phyloP scores from a whole-genome alignment of 2,329 filamentous ascomycete species.

The Pyricularia pennisetigena region DNA sequence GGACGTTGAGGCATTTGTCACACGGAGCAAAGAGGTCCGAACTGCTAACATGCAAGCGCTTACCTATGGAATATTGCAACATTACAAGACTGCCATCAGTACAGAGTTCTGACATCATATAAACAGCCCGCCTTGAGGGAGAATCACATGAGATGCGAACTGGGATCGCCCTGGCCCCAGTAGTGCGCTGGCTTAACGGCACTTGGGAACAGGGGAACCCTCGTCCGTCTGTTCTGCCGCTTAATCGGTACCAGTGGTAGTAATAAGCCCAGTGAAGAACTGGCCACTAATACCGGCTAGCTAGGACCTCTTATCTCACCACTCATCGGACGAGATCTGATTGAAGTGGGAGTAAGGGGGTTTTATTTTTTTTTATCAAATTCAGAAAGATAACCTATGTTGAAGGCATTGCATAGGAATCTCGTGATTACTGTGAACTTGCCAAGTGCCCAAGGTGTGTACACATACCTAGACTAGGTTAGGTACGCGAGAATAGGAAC shows the following conservation, averaged over 20 bases:
- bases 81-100: background rate
- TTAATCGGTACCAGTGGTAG: background rate
- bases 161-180: background rate
- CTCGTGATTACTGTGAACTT: too few species aligned
- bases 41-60: background rate
- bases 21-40: background rate
- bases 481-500: too few species aligned
- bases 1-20: background rate
- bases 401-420: too few species aligned
- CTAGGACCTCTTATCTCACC: background rate
- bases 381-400: too few species aligned
- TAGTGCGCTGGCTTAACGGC: background rate
- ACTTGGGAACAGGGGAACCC: background rate
- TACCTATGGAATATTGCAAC: background rate
- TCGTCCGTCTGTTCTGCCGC: background rate
- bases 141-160: background rate
- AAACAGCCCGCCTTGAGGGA: background rate
- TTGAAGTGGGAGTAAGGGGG: too few species aligned
- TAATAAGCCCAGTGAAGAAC: background rate
- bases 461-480: too few species aligned
- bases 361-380: too few species aligned
- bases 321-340: background rate
- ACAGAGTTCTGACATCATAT: background rate
- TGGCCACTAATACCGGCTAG: too few species aligned
- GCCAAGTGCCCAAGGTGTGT: too few species aligned